Evolutionary conservation across 108 stramenopile genomes (phyloP).

Genomic region (Halocafeteria seosinensis): DNA sequence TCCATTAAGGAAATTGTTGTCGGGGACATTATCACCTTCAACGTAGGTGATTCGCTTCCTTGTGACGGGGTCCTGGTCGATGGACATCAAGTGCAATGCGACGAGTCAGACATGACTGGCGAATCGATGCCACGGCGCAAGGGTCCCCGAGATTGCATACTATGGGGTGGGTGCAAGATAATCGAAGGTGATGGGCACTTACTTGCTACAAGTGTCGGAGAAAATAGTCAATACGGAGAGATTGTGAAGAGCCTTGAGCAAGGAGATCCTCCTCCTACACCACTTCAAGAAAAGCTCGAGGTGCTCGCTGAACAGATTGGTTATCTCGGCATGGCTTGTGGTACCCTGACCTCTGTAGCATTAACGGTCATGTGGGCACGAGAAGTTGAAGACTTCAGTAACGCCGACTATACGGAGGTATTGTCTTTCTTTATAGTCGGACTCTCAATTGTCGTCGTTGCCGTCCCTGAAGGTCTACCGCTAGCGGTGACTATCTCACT

Average conservation of each 20-base stretch:
- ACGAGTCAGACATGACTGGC: constrained; percentile 78
- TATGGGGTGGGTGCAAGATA: constrained; percentile 48
- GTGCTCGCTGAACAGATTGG: constrained; percentile 64
- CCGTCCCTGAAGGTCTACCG: constrained; percentile 93
- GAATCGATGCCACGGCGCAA: constrained; percentile 70
- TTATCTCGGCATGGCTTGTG: constrained; percentile 50
- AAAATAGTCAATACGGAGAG: constrained; percentile 48
- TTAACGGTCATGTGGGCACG: constrained; percentile 56
- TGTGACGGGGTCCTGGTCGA: constrained; percentile 75
- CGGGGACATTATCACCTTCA: constrained; percentile 78
- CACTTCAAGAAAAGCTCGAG: constrained; percentile 49
- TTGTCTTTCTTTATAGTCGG: constrained; percentile 69
- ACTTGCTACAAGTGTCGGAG: constrained; percentile 56
- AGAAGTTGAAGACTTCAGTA: constrained; percentile 29
- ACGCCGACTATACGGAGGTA: constrained; percentile 5
- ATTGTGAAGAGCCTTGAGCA: constrained; percentile 44
- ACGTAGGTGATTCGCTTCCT: constrained; percentile 60
- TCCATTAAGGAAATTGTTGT: constrained; percentile 77
- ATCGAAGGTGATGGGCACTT: constrained; percentile 39
- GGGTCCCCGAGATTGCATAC: constrained; percentile 38
- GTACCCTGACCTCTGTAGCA: constrained; percentile 47
- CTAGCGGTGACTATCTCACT: constrained; percentile 82
- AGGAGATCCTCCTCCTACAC: constrained; percentile 8
- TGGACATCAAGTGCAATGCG: constrained; percentile 59
- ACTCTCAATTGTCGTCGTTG: constrained; percentile 81